phyloP scores from a whole-genome alignment of 768 basidiomycete species.

The Termitomyces sp. region DNA sequence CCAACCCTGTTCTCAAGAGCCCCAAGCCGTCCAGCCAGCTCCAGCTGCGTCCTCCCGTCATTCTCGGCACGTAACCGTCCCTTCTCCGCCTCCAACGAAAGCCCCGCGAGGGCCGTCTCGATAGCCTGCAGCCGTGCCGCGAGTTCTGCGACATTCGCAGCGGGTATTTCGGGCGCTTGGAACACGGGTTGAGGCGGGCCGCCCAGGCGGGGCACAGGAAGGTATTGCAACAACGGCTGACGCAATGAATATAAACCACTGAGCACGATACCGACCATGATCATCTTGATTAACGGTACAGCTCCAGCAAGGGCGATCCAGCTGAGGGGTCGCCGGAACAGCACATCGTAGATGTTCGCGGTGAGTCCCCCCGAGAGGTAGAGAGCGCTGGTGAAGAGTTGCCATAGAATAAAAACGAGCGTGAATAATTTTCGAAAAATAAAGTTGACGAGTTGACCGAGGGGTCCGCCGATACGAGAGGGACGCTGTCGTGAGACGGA shows the following conservation, averaged over 20 bases:
- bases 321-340: constrained; percentile 42
- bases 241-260: constrained; percentile 39
- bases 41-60: constrained; percentile 41
- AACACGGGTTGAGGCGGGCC: constrained; percentile 26
- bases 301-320: constrained; percentile 28
- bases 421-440: constrained; percentile 17
- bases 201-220: constrained; percentile 26
- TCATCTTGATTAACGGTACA: constrained; percentile 28
- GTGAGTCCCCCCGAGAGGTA: constrained; percentile 42
- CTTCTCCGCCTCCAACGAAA: constrained; percentile 52
- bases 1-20: constrained; percentile 48
- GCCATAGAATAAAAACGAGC: constrained; percentile 20
- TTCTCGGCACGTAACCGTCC: constrained; percentile 45
- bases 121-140: constrained; percentile 55
- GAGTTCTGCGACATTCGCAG: constrained; percentile 62
- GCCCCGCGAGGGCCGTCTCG: constrained; percentile 54
- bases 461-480: constrained; percentile 34
- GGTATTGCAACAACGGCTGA: constrained; percentile 22
- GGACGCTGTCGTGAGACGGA: constrained; percentile 22
- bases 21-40: constrained; percentile 49
- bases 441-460: constrained; percentile 34
- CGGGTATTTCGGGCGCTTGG: constrained; percentile 50
- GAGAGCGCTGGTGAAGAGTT: constrained; percentile 28
- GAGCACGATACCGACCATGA: constrained; percentile 37
- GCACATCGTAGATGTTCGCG: constrained; percentile 41